Percentiles rank a stretch among this genome's conserved stretches.
Evolutionary conservation across 2,329 filamentous ascomycete species (phyloP).

Genomic region (Ceratocystiopsis brevicomis): DNA sequence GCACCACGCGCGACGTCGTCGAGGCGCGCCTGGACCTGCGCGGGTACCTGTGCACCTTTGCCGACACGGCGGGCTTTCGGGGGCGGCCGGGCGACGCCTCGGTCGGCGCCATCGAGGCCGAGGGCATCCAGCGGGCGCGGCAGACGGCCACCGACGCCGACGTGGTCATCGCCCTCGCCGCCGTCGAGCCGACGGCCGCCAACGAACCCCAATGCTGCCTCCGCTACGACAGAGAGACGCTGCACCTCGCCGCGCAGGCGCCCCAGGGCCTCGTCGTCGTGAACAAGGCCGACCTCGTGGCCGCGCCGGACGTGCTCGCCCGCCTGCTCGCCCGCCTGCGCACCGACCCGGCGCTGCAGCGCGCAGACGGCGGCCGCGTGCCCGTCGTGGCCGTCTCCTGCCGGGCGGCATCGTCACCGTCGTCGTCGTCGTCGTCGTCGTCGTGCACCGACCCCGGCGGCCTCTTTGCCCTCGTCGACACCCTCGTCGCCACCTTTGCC

Average conservation of each 20-base stretch:
- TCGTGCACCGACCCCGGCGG: constrained; percentile 27
- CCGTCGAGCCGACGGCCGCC: constrained; percentile 37
- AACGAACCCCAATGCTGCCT: constrained; percentile 19
- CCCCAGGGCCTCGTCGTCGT: constrained; percentile 34
- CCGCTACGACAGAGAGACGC: constrained; percentile 34
- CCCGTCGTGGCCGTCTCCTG: constrained; percentile 5
- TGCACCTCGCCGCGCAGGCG: constrained; percentile 31
- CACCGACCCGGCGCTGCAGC: background rate
- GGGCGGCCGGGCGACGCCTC: constrained; percentile 16
- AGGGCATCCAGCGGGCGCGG: constrained; percentile 77
- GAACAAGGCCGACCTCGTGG: constrained; percentile 43
- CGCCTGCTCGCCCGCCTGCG: constrained; percentile 17
- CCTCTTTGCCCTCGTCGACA: constrained; percentile 48
- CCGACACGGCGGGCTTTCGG: constrained; percentile 82
- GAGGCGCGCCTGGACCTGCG: constrained; percentile 79
- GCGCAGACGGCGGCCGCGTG: constrained; percentile 2
- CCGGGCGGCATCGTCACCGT: background rate
- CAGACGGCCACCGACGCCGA: constrained; percentile 68
- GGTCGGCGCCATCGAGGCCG: constrained; percentile 60
- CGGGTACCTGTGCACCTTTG: constrained; percentile 83
- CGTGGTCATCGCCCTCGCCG: constrained; percentile 63
- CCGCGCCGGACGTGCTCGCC: constrained; percentile 18
- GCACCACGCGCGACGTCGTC: constrained; percentile 84
- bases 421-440: background rate
- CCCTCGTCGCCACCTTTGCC: constrained; percentile 53